These are phyloP conservation scores for Yamadazyma taylorii DNA, from an alignment of 1,139 yeast species.

Conservation along the genomic window DNA sequence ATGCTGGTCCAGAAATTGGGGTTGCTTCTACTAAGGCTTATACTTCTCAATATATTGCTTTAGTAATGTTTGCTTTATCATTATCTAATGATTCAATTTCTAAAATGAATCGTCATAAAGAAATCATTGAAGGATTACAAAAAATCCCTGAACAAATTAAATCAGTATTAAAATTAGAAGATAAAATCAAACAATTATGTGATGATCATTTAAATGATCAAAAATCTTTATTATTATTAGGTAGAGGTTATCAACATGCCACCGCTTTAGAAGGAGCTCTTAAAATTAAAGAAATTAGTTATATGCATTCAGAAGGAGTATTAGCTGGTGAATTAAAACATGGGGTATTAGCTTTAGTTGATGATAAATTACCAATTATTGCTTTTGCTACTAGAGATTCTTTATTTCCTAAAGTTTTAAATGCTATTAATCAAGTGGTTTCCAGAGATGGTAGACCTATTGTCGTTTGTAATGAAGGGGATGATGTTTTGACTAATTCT, in stretches of 20 bases:
- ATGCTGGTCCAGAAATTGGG: constrained; percentile 99
- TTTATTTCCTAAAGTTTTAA: constrained; percentile 92
- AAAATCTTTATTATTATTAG: constrained; percentile 84
- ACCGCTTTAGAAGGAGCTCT: constrained; percentile 98
- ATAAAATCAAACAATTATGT: constrained; percentile 74
- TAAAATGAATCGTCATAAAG: constrained; percentile 69
- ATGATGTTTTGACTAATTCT: constrained; percentile 52
- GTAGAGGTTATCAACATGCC: constrained; percentile 97
- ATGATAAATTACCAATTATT: constrained; percentile 88
- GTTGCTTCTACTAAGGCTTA: constrained; percentile 99
- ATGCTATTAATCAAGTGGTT: constrained; percentile 94
- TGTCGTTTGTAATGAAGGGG: constrained; percentile 88
- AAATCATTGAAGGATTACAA: constrained; percentile 84
- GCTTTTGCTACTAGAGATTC: constrained; percentile 98
- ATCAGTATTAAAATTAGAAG: constrained; percentile 71
- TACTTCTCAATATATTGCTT: constrained; percentile 96
- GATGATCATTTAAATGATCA: constrained; percentile 70
- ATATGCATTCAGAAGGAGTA: constrained; percentile 99
- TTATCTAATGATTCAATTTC: constrained; percentile 90
- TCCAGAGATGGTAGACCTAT: constrained; percentile 98
- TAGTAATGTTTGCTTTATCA: constrained; percentile 94
- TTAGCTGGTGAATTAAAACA: constrained; percentile 98
- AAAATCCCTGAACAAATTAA: constrained; percentile 84
- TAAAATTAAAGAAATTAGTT: constrained; percentile 96
- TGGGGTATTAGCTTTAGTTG: constrained; percentile 96